A percentile compares a stretch with the other conserved stretches of the same genome.
Conservation (phyloP, 1,284 basidiomycete genomes). For the Fomitopsis pinicola region DNA sequence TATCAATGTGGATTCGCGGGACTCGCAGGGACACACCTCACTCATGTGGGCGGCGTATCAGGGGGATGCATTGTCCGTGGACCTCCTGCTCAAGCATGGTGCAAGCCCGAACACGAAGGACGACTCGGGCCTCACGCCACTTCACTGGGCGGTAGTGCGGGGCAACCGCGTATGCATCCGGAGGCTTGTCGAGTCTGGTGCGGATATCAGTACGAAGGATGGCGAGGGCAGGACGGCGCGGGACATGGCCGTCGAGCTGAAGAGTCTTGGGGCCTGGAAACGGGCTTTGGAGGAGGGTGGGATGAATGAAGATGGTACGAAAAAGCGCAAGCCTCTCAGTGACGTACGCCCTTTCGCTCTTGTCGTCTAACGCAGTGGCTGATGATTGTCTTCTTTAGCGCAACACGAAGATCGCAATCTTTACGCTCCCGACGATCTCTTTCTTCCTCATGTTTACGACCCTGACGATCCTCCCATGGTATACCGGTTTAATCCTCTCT, state of each 20-base stretch:
- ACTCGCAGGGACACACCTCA: conserved; percentile 90
- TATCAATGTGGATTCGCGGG: conserved; percentile 82
- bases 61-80: conserved; percentile 93
- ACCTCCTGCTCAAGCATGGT: conserved; percentile 86
- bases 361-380: conserved; percentile 3
- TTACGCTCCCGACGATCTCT: conserved; percentile 74
- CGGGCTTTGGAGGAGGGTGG: conserved; percentile 86
- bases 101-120: conserved; percentile 78
- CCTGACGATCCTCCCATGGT: conserved; percentile 83
- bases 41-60: conserved; percentile 99
- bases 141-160: conserved; percentile 99
- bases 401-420: conserved; percentile 80
- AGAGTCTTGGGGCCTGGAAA: conserved; percentile 84
- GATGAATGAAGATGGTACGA: conserved; percentile 72
- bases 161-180: conserved; percentile 88
- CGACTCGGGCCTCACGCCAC: conserved; percentile 80
- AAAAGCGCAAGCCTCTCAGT: conserved; percentile 60
- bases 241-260: conserved; percentile 94
- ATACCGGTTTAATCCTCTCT: conserved; percentile 79
- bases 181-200: conserved; percentile 81
- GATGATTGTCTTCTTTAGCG: conserved; percentile 38
- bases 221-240: conserved; percentile 83
- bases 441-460: conserved; percentile 84
- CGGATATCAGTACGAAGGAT: conserved; percentile 80
- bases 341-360: conserved; percentile 33